Base-by-base conservation (phyloP, 2,329 filamentous ascomycete genomes). In the Clathrospora elynae region DNA sequence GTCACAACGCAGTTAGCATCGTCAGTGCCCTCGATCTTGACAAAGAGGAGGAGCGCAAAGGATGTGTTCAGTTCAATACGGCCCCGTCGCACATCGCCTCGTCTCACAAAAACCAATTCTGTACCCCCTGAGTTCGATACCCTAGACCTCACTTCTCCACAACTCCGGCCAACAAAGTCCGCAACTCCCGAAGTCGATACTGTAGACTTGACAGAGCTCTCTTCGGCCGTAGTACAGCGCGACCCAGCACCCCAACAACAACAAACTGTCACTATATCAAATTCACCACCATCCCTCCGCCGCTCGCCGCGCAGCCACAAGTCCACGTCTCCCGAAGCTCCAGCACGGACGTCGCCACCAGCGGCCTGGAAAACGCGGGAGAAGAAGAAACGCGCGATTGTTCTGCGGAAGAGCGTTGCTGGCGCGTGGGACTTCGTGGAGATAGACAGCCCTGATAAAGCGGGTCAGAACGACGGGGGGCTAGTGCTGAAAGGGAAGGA, bases 351-450 rank as follows among this genome's bases (percentile, higher is more conserved):
- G 2, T 55, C 56, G 5, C 49, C 58, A 1, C 54, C 59, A 3
- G 59, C 65, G 26, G 49, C 59, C 3, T 67, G 64, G 64, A 69
- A 70, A 51, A 23, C 49, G 1, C 55, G 55, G 6, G 51, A 52
- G 13, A 60, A 53, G 34, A 67, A 65, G 30, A 69, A 68, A 28
- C 57, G 63, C 3, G 55, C 57, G 12, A 61, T 70, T 11, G 41
- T 61, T 2, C 42, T 71, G 6, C 49, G 68, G 1, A 51, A 61
- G 11, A 71, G 67, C 35, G 39, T 69, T 6, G 58, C 48, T 5
- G 68, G 67, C 0, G 52, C 61, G 1, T 71, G 66, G 66, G 52
- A 54, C 3, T 65, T 59, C 40, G 61, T 58, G 0, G 68, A 70
- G 23, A 48, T 44, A 1, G 53, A 62, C 14, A 61, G 55, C 25